Base-by-base conservation (phyloP, 106 monocot genomes). In the Dendrobium nobile region DNA sequence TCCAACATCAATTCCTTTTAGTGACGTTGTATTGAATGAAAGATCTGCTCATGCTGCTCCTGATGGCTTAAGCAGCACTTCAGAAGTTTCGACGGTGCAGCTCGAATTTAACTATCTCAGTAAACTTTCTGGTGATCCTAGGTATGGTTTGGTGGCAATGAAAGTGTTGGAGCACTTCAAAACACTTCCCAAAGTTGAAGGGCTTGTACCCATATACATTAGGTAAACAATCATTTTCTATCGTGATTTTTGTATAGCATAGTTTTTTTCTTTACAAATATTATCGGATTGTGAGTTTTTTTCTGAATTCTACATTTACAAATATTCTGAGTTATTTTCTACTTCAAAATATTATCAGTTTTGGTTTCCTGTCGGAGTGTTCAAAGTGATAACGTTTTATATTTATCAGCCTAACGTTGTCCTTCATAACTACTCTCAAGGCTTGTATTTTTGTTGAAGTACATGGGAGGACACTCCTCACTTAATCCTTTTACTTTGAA, bases 71-170 rank as follows among this genome's bases (percentile, higher is more conserved):
- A 97, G 96, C 65, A 97, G 96, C 67, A 97, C 96, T 17, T 87
- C 96, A 65, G 96, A 97, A 90, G 96, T 86, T 74, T 83, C 96
- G 55, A 88, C 96, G 27, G 54, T 97, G 48, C 96, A 97, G 72
- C 90, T 97, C 80, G 96, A 97, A 79, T 94, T 94, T 76, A 94
- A 90, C 79, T 97, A 97, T 84, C 92, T 97, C 3, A 97, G 94
- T 88, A 70, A 84, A 74, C 43, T 97, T 79, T 89, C 89, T 45
- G 94, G 92, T 58, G 94, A 97, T 81, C 85, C 88, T 18, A 93
- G 91, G 80, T 97, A 97, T 88, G 83, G 87, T 33, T 80, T 78
- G 64, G 86, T 77, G 79, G 91, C 90, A 73, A 96, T 96, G 93
- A 96, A 96, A 82, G 92, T 92, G 17, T 80, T 96, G 65, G 90